phyloP scores from a whole-genome alignment of 768 basidiomycete genomes.

The Leccinum uliginosum region DNA sequence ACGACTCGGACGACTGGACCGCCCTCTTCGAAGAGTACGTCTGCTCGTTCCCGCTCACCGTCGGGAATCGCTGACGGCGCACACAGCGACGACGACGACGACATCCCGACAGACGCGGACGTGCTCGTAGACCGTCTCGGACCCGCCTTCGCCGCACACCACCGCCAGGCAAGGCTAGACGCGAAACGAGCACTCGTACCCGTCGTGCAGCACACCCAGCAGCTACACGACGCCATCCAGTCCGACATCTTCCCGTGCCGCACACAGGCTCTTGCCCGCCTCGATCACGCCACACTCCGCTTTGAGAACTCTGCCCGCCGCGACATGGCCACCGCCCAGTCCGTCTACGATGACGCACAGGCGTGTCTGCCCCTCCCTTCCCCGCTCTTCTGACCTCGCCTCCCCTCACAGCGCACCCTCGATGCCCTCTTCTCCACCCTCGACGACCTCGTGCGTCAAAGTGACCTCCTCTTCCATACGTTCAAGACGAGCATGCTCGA shows the following conservation, averaged over 20 bases:
- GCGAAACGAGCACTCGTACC: constrained; percentile 33
- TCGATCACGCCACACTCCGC: constrained; percentile 53
- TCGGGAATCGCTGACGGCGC: not conserved
- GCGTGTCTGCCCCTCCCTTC: constrained; percentile 30
- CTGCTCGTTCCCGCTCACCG: not conserved
- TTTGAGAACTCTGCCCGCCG: constrained; percentile 43
- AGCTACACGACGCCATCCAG: constrained; percentile 34
- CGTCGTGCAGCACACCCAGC: constrained; percentile 30
- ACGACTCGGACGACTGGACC: constrained; percentile 27
- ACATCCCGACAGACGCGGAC: constrained; percentile 38
- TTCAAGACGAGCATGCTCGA: constrained; percentile 42
- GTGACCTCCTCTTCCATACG: constrained; percentile 48
- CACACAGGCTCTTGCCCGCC: constrained; percentile 41
- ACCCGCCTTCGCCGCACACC: constrained; percentile 33
- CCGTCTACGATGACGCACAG: constrained; percentile 39
- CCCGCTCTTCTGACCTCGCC: constrained; percentile 12
- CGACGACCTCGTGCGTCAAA: constrained; percentile 42
- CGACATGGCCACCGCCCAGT: constrained; percentile 41
- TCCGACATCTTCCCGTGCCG: constrained; percentile 30
- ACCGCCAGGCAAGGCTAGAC: constrained; percentile 23
- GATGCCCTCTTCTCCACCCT: constrained; percentile 41
- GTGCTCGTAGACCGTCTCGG: constrained; percentile 47
- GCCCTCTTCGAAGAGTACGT: constrained; percentile 28
- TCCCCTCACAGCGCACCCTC: constrained; percentile 37
- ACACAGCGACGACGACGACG: constrained; percentile 34